These are phyloP conservation scores for Trypanosoma congolense DNA, from an alignment of 208 protist species.

Conservation along the genomic window DNA sequence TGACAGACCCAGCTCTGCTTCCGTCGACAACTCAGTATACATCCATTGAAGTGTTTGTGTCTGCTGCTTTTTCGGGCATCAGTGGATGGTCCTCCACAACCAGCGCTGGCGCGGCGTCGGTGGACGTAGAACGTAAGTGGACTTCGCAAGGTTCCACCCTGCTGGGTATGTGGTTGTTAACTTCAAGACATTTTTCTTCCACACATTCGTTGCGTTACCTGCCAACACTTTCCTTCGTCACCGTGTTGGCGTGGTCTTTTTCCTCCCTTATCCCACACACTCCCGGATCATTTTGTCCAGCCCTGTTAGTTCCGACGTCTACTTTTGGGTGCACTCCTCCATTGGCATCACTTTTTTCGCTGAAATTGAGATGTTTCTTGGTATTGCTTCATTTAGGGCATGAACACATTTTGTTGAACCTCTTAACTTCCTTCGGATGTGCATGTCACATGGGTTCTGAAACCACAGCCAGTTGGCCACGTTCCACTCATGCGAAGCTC, in stretches of 20 bases:
- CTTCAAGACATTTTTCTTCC: neutral
- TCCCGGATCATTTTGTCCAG: constrained; percentile 10
- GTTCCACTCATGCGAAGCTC: neutral
- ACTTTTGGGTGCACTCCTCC: constrained; percentile 5
- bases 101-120: neutral
- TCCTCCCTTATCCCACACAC: neutral
- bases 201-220: neutral
- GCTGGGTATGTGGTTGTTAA: neutral
- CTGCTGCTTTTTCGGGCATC: neutral
- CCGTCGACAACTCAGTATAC: neutral
- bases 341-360: neutral
- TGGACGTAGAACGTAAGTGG: neutral
- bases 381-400: neutral
- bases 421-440: neutral
- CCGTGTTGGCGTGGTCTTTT: neutral
- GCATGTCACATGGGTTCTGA: neutral
- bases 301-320: constrained; percentile 11
- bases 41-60: neutral
- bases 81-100: neutral
- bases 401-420: neutral
- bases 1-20: neutral
- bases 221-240: constrained; percentile 12
- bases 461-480: constrained; percentile 6
- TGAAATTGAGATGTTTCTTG: neutral
- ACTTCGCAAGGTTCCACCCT: constrained; percentile 9